These are phyloP conservation scores for Pterocarpus macrocarpus DNA, from an alignment of 306 rosid genomes.

Conservation along the genomic window DNA sequence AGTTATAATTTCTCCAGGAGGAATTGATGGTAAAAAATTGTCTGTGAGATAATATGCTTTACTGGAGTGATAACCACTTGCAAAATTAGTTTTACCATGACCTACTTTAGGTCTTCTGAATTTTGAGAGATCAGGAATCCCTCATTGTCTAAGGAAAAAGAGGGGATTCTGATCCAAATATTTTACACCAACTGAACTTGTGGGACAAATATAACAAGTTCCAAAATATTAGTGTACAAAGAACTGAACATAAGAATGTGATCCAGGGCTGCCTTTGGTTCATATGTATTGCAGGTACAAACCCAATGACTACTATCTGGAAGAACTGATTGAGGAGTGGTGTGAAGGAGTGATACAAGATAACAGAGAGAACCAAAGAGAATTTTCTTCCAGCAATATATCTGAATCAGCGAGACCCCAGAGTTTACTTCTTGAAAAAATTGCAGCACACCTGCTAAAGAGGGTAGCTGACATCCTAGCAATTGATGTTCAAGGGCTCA, in stretches of 20 bases:
- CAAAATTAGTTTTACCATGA: not conserved
- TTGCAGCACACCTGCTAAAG: slow-evolving; percentile 82
- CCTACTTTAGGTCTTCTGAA: not conserved
- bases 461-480: slow-evolving; percentile 75
- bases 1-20: slow-evolving; percentile 9
- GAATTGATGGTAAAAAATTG: not conserved
- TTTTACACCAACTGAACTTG: not conserved
- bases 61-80: not conserved
- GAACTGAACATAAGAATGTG: slow-evolving; percentile 9
- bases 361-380: slow-evolving; percentile 58
- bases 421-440: slow-evolving; percentile 86
- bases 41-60: not conserved
- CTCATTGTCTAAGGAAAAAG: not conserved
- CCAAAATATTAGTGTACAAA: slow-evolving; percentile 13
- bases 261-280: slow-evolving; percentile 13
- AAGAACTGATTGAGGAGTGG: slow-evolving; percentile 89
- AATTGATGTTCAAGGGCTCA: slow-evolving; percentile 87
- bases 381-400: slow-evolving; percentile 56
- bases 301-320: slow-evolving; percentile 80
- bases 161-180: slow-evolving; percentile 16
- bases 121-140: not conserved
- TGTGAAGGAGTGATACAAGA: slow-evolving; percentile 93
- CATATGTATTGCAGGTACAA: slow-evolving; percentile 65
- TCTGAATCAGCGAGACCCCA: slow-evolving; percentile 63
- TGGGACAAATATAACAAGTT: slow-evolving; percentile 2